A percentile compares a stretch with the other conserved stretches of the same genome.
Evolutionary conservation across 306 rosid species (phyloP).

Genomic region (Glycyrrhiza uralensis): DNA sequence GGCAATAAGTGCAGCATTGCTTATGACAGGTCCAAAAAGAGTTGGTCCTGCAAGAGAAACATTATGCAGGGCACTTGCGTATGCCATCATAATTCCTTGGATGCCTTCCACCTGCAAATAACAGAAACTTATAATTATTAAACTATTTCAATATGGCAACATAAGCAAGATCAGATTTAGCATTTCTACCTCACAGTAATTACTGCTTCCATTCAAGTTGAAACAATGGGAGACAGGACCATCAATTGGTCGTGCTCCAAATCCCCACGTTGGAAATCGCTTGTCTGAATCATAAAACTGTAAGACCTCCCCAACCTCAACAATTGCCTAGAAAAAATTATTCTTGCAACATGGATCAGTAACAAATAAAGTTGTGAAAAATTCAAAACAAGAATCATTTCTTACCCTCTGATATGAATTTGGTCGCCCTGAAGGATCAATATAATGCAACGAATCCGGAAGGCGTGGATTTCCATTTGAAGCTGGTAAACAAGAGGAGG

Average conservation of each 20-base stretch:
- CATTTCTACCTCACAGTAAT: constrained; percentile 75
- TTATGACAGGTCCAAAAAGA: constrained; percentile 96
- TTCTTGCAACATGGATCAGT: constrained; percentile 16
- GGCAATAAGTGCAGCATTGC: constrained; percentile 84
- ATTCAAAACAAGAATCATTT: constrained; percentile 31
- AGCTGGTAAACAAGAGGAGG: constrained; percentile 59
- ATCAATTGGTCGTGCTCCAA: constrained; percentile 99
- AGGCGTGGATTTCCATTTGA: constrained; percentile 99
- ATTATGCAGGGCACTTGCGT: constrained; percentile 87
- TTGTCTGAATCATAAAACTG: constrained; percentile 93
- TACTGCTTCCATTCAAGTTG: constrained; percentile 93
- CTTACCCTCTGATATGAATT: constrained; percentile 97
- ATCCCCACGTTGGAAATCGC: constrained; percentile 98
- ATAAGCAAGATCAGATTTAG: constrained; percentile 30
- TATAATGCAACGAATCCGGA: constrained; percentile 99
- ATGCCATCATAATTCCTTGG: constrained; percentile 96
- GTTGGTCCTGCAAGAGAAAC: constrained; percentile 99
- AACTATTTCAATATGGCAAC: constrained; percentile 26
- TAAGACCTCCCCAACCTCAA: constrained; percentile 89
- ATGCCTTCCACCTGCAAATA: constrained; percentile 92
- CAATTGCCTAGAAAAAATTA: constrained; percentile 64
- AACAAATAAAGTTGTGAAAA: constrained; percentile 13
- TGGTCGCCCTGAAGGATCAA: constrained; percentile 90
- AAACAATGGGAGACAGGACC: constrained; percentile 99
- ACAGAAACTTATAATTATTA: constrained; percentile 10